Evolutionary conservation across 1,284 basidiomycete species (phyloP), one percentile per base, ranked within the genome.

Genomic region (Irpex sp.): DNA sequence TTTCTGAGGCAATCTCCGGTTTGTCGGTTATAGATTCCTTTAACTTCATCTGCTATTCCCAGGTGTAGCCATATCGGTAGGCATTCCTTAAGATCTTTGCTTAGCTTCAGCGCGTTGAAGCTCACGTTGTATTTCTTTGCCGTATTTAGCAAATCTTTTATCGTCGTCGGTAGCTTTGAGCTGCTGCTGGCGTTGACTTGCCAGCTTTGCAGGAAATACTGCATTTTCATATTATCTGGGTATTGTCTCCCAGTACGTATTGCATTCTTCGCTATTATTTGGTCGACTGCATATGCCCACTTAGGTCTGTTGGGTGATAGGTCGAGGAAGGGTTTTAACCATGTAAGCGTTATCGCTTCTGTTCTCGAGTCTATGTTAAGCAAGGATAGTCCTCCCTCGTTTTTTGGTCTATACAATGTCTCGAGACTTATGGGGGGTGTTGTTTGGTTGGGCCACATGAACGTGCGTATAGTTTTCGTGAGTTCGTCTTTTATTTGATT

Each of bases 321-420:
- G 23, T 65, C 56, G 0, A 72, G 64, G 61, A 66, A 73, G 0
- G 57, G 19, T 49, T 64, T 66, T 0, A 73, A 33, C 69, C 69
- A 71, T 52, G 64, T 69, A 0, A 74, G 12, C 2, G 67, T 47
- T 0, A 74, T 70, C 0, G 73, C 73, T 6, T 71, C 63, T 49
- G 72, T 71, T 7, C 72, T 19, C 0, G 64, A 53, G 9, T 63
- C 45, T 0, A 74, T 23, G 61, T 72, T 67, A 0, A 72, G 60
- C 0, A 74, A 18, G 0, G 60, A 62, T 3, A 68, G 36, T 5
- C 71, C 68, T 1, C 69, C 71, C n/a, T 66, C 57, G 18, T 63
- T 58, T 5, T 56, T 42, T 0, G 59, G 60, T 0, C 12, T 16
- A 5, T 53, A 54, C n/a, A 64, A 66, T n/a, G 42, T 59, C 23